A percentile compares a stretch with the other conserved stretches of the same genome.
Evolutionary conservation across 805 yeast genomes (phyloP).

Genomic region (Teunomyces barrocoloradensis): DNA sequence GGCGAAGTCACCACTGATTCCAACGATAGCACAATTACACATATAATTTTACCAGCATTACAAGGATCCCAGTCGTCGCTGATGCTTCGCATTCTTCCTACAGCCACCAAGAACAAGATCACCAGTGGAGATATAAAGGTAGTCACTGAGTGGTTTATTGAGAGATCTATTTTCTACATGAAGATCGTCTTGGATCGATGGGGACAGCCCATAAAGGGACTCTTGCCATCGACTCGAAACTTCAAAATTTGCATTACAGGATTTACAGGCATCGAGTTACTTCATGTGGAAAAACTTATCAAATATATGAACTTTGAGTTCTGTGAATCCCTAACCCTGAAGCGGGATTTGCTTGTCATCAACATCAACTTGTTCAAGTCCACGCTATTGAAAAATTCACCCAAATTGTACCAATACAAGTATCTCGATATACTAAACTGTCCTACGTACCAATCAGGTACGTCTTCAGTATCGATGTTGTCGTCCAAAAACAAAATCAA

Average conservation of each 20-base stretch:
- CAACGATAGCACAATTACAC: slow-evolving; percentile 25
- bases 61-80: slow-evolving; percentile 26
- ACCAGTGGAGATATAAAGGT: slow-evolving; percentile 24
- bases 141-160: slow-evolving; percentile 80
- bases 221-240: slow-evolving; percentile 19
- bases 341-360: slow-evolving; percentile 56
- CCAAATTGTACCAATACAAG: slow-evolving; percentile 39
- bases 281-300: slow-evolving; percentile 68
- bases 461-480: slow-evolving; percentile 31
- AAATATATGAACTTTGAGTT: slow-evolving; percentile 50
- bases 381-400: slow-evolving; percentile 37
- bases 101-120: slow-evolving; percentile 20
- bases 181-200: slow-evolving; percentile 52
- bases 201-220: slow-evolving; percentile 53
- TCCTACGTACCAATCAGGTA: slow-evolving; percentile 32
- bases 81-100: slow-evolving; percentile 25
- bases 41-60: slow-evolving; percentile 30
- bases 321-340: slow-evolving; percentile 46
- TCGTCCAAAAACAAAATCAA: slow-evolving; percentile 53
- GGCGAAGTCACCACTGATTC: slow-evolving; percentile 33
- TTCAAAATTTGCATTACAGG: slow-evolving; percentile 61
- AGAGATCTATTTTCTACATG: slow-evolving; percentile 63
- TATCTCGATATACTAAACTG: slow-evolving; percentile 32
- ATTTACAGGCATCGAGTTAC: slow-evolving; percentile 70
- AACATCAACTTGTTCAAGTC: slow-evolving; percentile 46